Percentiles rank a stretch among this genome's conserved stretches.
phyloP scores from a whole-genome alignment of 306 rosid genomes.

The Dalbergia cochinchinensis region DNA sequence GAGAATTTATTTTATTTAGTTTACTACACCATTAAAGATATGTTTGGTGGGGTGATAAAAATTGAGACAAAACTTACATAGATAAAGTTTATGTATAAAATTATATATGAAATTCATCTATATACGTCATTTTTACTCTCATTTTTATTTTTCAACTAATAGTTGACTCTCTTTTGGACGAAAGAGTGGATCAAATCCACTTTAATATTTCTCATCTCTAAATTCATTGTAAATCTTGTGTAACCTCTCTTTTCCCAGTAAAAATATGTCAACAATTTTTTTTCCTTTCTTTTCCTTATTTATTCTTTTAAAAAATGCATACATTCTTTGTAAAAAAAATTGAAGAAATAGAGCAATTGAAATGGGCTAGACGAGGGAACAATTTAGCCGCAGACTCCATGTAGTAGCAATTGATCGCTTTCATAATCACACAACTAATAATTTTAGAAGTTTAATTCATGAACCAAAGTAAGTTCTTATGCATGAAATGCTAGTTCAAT shows the following conservation, averaged over 20 bases:
- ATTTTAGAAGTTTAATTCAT: not conserved
- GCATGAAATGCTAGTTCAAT: slow-evolving; percentile 48
- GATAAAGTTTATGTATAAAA: no score
- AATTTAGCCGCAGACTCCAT: slow-evolving; percentile 1
- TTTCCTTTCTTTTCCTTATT: no score
- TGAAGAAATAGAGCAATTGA: no score
- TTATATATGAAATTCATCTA: no score
- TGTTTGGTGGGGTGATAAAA: no score
- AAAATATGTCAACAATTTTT: not conserved
- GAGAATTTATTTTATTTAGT: no score
- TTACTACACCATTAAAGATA: no score
- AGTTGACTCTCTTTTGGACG: not conserved
- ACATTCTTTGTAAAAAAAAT: not conserved
- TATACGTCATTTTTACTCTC: no score
- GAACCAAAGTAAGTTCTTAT: slow-evolving; percentile 20
- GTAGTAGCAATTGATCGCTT: slow-evolving; percentile 6
- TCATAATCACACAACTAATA: not conserved
- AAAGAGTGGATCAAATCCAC: not conserved
- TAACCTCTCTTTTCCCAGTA: not conserved
- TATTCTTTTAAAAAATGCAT: no score
- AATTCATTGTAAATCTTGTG: not conserved
- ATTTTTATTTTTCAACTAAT: no score
- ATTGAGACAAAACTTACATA: no score
- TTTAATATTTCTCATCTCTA: not conserved
- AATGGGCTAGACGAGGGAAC: not conserved